Evolutionary conservation across 1,284 basidiomycete genomes (phyloP).

Genomic region (Ceratobasidium sp.): DNA sequence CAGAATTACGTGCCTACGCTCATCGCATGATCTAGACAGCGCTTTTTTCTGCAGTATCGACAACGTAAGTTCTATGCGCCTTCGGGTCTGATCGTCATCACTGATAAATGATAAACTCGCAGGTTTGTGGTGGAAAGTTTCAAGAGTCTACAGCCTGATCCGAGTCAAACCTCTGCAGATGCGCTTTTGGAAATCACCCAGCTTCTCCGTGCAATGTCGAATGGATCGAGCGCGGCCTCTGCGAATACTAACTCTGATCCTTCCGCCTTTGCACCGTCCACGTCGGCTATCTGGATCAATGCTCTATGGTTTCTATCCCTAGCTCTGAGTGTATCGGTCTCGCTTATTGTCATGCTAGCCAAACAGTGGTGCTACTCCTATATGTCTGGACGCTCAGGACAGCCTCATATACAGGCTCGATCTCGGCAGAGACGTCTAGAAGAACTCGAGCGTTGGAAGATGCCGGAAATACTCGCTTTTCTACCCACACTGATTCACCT

Average conservation of each 20-base stretch:
- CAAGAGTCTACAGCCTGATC: constrained; percentile 23
- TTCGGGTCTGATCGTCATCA: too few relatives aligned
- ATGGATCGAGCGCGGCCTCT: not conserved
- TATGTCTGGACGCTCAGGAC: constrained; percentile 38
- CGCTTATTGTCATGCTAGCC: constrained; percentile 38
- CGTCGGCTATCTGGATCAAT: constrained; percentile 29
- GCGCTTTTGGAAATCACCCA: constrained; percentile 24
- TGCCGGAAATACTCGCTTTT: constrained; percentile 44
- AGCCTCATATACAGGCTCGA: constrained; percentile 39
- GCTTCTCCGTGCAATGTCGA: constrained; percentile 15
- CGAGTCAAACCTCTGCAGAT: constrained; percentile 4
- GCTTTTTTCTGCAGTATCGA: constrained; percentile 35
- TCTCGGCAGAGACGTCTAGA: constrained; percentile 31
- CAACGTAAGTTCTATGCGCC: constrained; percentile 5
- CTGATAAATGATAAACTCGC: not conserved
- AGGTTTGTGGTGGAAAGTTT: constrained; percentile 36
- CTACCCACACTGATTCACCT: constrained; percentile 32
- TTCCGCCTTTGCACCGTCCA: constrained; percentile 5
- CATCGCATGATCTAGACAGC: constrained; percentile 9
- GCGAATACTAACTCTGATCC: not conserved
- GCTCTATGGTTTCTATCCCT: constrained; percentile 37
- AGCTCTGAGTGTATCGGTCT: constrained; percentile 35
- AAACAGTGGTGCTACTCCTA: constrained; percentile 45
- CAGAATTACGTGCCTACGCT: not conserved
- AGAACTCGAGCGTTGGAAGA: constrained; percentile 35